Conservation (phyloP, 495 filamentous ascomycete species). For the Rhypophila decipiens region DNA sequence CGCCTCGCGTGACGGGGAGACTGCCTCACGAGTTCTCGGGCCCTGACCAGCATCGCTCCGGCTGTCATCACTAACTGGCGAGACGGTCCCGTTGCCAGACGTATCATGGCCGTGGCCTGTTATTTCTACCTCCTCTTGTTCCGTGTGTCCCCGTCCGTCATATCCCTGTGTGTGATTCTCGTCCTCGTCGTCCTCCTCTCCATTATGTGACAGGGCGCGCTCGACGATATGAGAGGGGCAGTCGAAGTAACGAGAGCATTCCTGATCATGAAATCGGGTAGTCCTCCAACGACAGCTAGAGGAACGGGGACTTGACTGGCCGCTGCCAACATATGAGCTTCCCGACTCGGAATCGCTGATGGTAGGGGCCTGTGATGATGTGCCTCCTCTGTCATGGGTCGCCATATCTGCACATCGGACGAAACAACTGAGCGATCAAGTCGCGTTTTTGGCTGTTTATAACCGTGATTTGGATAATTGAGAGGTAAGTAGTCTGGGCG, state of each 20-base stretch:
- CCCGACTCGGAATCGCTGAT: constrained; percentile 8
- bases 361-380: background rate
- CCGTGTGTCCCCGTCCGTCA: too few relatives aligned
- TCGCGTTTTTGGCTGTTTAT: background rate
- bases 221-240: constrained; percentile 34
- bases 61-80: background rate
- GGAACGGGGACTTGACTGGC: background rate
- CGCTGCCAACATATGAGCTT: constrained; percentile 1
- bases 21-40: background rate
- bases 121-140: too few relatives aligned
- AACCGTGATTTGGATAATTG: background rate
- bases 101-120: too few relatives aligned
- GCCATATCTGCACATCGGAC: constrained; percentile 16
- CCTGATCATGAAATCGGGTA: constrained; percentile 25
- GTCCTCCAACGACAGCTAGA: constrained; percentile 27
- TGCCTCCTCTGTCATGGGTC: constrained; percentile 10
- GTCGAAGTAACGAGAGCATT: constrained; percentile 39
- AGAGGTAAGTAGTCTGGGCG: too few relatives aligned
- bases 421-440: background rate
- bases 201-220: constrained; percentile 16
- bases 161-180: background rate
- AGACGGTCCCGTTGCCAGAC: background rate
- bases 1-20: background rate
- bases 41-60: background rate
- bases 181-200: background rate